Conservation (phyloP, 768 basidiomycete genomes). For the Serpula lacrymans region DNA sequence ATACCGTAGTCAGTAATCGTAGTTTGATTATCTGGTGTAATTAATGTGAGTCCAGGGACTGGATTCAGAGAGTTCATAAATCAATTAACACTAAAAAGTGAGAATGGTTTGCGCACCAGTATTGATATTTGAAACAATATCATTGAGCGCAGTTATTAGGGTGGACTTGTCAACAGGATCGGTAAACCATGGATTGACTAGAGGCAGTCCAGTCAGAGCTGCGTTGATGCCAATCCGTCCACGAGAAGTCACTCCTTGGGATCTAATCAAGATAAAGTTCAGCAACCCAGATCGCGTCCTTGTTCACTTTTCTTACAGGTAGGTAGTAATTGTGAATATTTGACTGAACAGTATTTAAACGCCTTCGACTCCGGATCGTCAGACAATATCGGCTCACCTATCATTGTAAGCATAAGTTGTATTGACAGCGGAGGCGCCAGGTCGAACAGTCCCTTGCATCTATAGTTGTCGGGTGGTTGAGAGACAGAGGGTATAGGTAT, state of each 20-base stretch:
- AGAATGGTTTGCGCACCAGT: slow-evolving; percentile 29
- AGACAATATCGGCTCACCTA: slow-evolving; percentile 22
- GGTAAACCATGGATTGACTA: slow-evolving; percentile 56
- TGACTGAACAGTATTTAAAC: slow-evolving; percentile 34
- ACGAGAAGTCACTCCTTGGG: slow-evolving; percentile 57
- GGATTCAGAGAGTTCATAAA: slow-evolving; percentile 1
- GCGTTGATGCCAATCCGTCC: slow-evolving; percentile 60
- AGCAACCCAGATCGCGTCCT: slow-evolving; percentile 4
- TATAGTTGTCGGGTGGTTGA: slow-evolving; percentile 20
- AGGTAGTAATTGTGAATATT: slow-evolving; percentile 62
- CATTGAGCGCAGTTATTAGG: slow-evolving; percentile 47
- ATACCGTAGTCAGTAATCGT: slow-evolving; percentile 51
- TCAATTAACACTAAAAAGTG: too few species aligned
- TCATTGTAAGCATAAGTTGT: slow-evolving; percentile 51
- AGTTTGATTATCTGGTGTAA: slow-evolving; percentile 59
- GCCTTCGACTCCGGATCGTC: neutral
- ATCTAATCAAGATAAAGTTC: too few species aligned
- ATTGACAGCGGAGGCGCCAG: slow-evolving; percentile 51
- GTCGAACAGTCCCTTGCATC: slow-evolving; percentile 63
- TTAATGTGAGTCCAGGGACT: slow-evolving; percentile 51
- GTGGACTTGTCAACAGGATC: slow-evolving; percentile 55
- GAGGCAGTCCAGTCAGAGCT: slow-evolving; percentile 42
- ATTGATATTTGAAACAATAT: slow-evolving; percentile 40
- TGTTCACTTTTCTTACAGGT: slow-evolving; percentile 41
- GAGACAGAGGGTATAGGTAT: neutral